phyloP scores from a whole-genome alignment of 139 green algal species.

The Desmodesmus armatus region DNA sequence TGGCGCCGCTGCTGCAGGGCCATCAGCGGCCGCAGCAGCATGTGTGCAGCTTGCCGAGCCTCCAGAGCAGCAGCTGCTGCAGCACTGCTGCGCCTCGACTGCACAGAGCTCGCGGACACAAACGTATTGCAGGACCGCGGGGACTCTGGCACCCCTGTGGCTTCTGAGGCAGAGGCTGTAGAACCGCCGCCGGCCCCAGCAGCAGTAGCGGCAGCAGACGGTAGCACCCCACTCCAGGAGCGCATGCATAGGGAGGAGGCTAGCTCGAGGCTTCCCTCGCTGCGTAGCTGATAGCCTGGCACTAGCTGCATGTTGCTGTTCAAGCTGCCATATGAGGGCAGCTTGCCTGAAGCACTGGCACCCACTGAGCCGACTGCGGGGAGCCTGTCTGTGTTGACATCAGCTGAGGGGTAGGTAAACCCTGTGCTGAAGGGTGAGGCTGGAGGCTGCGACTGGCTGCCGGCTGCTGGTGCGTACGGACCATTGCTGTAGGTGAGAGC shows the following conservation, averaged over 20 bases:
- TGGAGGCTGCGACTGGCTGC: too few relatives aligned
- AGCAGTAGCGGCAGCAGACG: neutral
- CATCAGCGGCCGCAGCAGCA: slow-evolving; percentile 19
- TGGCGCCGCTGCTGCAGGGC: neutral
- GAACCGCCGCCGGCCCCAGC: neutral
- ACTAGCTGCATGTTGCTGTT: too few relatives aligned
- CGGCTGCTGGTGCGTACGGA: too few relatives aligned
- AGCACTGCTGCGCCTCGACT: slow-evolving; percentile 15
- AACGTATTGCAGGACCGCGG: slow-evolving; percentile 1
- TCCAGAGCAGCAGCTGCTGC: neutral
- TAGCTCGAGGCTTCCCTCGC: too few relatives aligned
- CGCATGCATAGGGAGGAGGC: neutral
- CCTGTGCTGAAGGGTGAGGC: too few relatives aligned
- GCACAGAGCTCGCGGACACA: neutral
- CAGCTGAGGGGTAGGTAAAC: too few relatives aligned
- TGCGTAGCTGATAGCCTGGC: too few relatives aligned
- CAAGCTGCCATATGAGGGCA: too few relatives aligned
- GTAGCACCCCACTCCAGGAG: slow-evolving; percentile 9
- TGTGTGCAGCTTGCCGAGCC: neutral
- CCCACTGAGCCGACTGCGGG: too few relatives aligned
- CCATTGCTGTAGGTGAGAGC: too few relatives aligned
- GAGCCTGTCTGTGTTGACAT: too few relatives aligned
- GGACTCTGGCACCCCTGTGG: neutral
- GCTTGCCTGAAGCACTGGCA: too few relatives aligned
- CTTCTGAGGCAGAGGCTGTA: neutral